Percentiles rank a stretch among this genome's conserved stretches.
phyloP scores from a whole-genome alignment of 1,284 basidiomycete species.

The Prillingera fragicola region DNA sequence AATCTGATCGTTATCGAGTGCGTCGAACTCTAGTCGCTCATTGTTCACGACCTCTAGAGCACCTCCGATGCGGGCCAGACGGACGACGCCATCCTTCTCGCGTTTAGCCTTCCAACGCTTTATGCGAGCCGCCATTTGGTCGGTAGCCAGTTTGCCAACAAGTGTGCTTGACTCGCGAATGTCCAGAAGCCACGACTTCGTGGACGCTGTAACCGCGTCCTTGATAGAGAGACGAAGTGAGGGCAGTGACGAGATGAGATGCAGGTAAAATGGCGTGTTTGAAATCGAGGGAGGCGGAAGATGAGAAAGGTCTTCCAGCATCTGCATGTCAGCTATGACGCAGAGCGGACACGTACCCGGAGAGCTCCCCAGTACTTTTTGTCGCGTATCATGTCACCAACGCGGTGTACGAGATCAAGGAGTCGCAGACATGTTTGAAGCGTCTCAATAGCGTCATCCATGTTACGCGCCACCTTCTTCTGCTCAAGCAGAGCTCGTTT shows the following conservation, averaged over 20 bases:
- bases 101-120: slow-evolving; percentile 76
- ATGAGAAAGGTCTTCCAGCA: slow-evolving; percentile 80
- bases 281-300: slow-evolving; percentile 85
- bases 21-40: slow-evolving; percentile 89
- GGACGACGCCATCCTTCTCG: slow-evolving; percentile 56
- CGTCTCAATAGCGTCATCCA: slow-evolving; percentile 94
- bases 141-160: slow-evolving; percentile 82
- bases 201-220: slow-evolving; percentile 85
- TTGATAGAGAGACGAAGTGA: slow-evolving; percentile 84
- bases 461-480: slow-evolving; percentile 83
- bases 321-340: slow-evolving; percentile 22
- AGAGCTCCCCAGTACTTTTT: slow-evolving; percentile 95
- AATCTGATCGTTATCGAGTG: slow-evolving; percentile 82
- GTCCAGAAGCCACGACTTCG: slow-evolving; percentile 96
- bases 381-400: slow-evolving; percentile 84
- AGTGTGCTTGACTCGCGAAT: slow-evolving; percentile 82
- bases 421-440: slow-evolving; percentile 87
- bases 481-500: slow-evolving; percentile 82
- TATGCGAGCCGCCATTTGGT: slow-evolving; percentile 79
- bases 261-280: slow-evolving; percentile 87
- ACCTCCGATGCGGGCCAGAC: slow-evolving; percentile 80
- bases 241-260: slow-evolving; percentile 85
- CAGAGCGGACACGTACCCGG: slow-evolving; percentile 60
- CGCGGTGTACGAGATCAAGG: slow-evolving; percentile 88
- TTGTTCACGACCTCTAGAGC: slow-evolving; percentile 90